These are phyloP conservation scores for Setaria viridis DNA, from an alignment of 202 grass and related monocot species.

Conservation along the genomic window DNA sequence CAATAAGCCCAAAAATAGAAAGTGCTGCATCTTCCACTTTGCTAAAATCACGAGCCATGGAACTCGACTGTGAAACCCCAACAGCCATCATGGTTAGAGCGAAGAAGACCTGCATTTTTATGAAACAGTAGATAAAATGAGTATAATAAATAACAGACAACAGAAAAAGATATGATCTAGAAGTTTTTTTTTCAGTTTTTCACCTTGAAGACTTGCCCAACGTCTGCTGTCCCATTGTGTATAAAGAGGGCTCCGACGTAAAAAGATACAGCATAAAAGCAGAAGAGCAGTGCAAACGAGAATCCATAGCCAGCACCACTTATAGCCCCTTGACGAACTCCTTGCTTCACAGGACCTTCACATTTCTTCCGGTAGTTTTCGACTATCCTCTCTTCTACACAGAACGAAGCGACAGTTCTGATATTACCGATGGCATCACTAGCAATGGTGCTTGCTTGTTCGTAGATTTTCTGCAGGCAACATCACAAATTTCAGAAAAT, in stretches of 20 bases:
- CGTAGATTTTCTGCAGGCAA: constrained; percentile 68
- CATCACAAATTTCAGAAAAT: constrained; percentile 8
- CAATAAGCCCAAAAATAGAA: constrained; percentile 78
- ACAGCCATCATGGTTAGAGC: constrained; percentile 69
- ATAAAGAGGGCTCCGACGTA: constrained; percentile 68
- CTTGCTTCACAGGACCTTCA: constrained; percentile 55
- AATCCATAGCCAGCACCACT: constrained; percentile 76
- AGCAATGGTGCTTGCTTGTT: constrained; percentile 86
- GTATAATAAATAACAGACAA: constrained; percentile 16
- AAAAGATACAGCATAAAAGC: constrained; percentile 71
- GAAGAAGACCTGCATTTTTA: constrained; percentile 75
- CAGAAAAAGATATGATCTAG: background rate
- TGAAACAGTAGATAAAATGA: background rate
- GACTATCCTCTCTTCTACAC: constrained; percentile 61
- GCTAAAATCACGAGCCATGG: constrained; percentile 60
- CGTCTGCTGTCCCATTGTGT: constrained; percentile 56
- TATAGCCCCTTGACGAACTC: constrained; percentile 60
- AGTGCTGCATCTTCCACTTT: constrained; percentile 67
- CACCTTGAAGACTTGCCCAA: constrained; percentile 69
- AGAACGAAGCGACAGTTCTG: constrained; percentile 75
- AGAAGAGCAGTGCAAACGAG: constrained; percentile 67
- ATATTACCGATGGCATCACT: constrained; percentile 77
- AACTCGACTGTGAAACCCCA: constrained; percentile 72
- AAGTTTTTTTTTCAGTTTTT: background rate
- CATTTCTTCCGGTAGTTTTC: constrained; percentile 72